These are phyloP conservation scores for Bidens hawaiensis DNA, from an alignment of 140 eudicot genomes.

Conservation along the genomic window DNA sequence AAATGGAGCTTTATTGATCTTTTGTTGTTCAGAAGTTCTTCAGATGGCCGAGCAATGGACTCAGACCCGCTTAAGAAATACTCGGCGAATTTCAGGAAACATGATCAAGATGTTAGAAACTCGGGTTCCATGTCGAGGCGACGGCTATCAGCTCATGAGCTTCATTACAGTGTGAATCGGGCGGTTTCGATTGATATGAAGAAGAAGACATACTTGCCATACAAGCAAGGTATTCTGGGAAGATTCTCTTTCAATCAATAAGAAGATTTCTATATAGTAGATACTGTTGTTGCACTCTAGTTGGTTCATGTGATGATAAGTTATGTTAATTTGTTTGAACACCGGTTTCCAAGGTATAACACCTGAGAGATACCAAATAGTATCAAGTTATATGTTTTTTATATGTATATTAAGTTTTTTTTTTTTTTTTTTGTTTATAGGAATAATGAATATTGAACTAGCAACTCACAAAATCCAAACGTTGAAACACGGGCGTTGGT, in stretches of 20 bases:
- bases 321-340: too few species aligned
- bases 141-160: constrained; percentile 81
- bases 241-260: constrained; percentile 56
- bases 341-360: too few species aligned
- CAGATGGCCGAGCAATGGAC: constrained; percentile 2
- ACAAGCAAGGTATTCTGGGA: constrained; percentile 83
- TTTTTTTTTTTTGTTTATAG: too few species aligned
- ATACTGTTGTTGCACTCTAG: too few species aligned
- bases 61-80: constrained; percentile 65
- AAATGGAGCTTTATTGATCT: constrained; percentile 70
- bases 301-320: too few species aligned
- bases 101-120: constrained; percentile 36
- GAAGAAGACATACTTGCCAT: constrained; percentile 37
- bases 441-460: too few species aligned
- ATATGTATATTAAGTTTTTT: too few species aligned
- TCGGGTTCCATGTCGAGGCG: constrained; percentile 39
- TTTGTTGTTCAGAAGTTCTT: constrained; percentile 45
- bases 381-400: too few species aligned
- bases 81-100: constrained; percentile 36
- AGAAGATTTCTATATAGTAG: neutral
- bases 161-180: constrained; percentile 68
- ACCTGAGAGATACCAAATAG: too few species aligned
- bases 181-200: constrained; percentile 27
- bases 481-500: too few species aligned
- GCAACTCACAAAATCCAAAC: too few species aligned